Conservation (phyloP, 768 basidiomycete species). For the Mycena vulgaris region DNA sequence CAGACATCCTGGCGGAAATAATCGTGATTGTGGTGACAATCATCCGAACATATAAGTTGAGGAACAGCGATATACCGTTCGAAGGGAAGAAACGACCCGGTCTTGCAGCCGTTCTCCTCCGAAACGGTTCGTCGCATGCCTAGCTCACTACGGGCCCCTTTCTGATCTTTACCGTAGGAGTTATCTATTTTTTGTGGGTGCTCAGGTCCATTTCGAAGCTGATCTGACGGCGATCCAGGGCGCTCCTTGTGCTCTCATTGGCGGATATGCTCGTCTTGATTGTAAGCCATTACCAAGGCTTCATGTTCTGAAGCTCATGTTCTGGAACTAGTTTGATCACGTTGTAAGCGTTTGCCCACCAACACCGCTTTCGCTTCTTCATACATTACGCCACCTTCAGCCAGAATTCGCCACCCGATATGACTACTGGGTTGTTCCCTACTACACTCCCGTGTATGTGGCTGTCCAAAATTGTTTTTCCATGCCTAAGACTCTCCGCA, state of each 20-base stretch:
- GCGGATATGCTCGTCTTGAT: conserved; percentile 50
- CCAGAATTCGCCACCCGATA: conserved; percentile 48
- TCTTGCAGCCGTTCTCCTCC: conserved; percentile 42
- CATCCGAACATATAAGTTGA: conserved; percentile 41
- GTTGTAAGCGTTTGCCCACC: conserved; percentile 40
- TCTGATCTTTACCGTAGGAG: conserved; percentile 29
- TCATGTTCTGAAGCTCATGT: background rate
- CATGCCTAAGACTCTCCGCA: background rate
- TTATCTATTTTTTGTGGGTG: conserved; percentile 48
- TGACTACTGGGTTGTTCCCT: conserved; percentile 54
- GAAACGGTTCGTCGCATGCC: conserved; percentile 39
- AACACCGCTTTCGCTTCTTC: background rate
- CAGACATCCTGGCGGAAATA: conserved; percentile 47
- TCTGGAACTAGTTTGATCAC: conserved; percentile 33
- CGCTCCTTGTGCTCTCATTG: conserved; percentile 48
- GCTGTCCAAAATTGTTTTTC: background rate
- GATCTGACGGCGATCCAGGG: conserved; percentile 29
- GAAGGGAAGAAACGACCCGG: conserved; percentile 42
- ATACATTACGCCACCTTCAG: conserved; percentile 24
- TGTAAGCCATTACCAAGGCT: conserved; percentile 17
- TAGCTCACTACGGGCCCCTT: background rate
- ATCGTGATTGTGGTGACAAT: conserved; percentile 50
- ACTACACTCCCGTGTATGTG: conserved; percentile 51
- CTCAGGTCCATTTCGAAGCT: background rate
- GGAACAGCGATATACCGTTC: conserved; percentile 37